Conservation (phyloP, 257 asterid genomes). For the Fraxinus anomala region DNA sequence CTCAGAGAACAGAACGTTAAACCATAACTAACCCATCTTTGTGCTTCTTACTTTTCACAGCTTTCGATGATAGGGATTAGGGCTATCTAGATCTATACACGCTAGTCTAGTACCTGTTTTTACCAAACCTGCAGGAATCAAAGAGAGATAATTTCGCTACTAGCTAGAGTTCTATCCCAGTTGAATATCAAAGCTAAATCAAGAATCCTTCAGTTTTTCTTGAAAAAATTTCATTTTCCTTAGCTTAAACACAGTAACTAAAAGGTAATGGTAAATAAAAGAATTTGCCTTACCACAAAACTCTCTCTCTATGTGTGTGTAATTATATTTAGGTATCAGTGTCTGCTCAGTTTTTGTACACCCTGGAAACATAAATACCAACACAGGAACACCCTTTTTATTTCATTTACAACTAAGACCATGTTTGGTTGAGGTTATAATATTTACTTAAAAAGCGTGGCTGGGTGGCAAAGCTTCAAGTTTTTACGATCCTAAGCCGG, state of each 20-base stretch:
- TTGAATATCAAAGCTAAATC: neutral
- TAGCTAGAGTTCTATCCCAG: conserved; percentile 6
- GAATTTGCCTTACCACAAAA: no score
- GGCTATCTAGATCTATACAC: neutral
- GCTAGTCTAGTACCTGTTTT: conserved; percentile 20
- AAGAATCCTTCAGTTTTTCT: neutral
- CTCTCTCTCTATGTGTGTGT: no score
- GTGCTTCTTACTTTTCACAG: conserved; percentile 27
- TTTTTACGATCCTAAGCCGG: no score
- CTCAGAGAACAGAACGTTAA: neutral
- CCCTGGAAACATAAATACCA: no score
- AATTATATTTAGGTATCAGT: no score
- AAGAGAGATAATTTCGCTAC: conserved; percentile 33
- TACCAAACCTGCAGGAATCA: conserved; percentile 23
- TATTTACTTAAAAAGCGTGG: neutral
- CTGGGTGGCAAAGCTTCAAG: no score
- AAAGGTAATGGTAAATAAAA: no score
- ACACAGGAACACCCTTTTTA: no score
- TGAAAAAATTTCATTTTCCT: neutral
- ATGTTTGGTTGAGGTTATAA: no score
- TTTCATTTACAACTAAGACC: no score
- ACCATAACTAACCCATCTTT: conserved; percentile 52
- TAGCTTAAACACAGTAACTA: neutral
- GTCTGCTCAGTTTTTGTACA: no score
- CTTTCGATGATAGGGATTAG: conserved; percentile 36